A percentile compares a stretch with the other conserved stretches of the same genome.
Conservation (phyloP, 257 asterid species). For the Datura wrightii region DNA sequence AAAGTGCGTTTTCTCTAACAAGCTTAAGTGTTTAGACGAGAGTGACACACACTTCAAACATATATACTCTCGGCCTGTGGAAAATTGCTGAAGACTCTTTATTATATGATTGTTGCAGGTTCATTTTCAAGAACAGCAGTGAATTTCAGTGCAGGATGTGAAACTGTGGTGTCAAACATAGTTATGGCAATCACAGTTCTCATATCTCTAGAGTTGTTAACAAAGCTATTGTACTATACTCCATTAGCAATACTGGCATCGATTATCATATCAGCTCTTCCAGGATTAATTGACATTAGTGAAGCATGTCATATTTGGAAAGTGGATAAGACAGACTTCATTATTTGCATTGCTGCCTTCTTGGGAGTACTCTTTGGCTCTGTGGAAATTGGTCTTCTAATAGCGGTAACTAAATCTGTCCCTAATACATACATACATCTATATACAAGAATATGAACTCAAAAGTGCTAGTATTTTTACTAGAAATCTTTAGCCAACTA, state of each 20-base stretch:
- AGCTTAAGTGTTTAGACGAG: not conserved
- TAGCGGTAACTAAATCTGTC: constrained; percentile 54
- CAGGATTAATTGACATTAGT: constrained; percentile 63
- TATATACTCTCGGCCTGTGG: not conserved
- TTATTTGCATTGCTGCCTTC: constrained; percentile 62
- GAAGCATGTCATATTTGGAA: constrained; percentile 68
- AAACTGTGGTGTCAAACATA: constrained; percentile 69
- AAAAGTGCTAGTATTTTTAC: not conserved
- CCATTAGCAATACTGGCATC: constrained; percentile 77
- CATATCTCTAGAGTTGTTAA: constrained; percentile 56
- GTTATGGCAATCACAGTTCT: constrained; percentile 75
- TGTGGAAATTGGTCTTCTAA: constrained; percentile 71
- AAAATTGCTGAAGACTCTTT: not conserved
- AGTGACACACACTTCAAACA: not conserved
- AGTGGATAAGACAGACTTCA: constrained; percentile 70
- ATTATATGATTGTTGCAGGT: constrained; percentile 42
- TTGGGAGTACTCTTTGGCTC: constrained; percentile 70
- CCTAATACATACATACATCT: not conserved
- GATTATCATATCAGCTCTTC: constrained; percentile 71
- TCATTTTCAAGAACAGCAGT: constrained; percentile 86
- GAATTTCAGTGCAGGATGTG: constrained; percentile 77
- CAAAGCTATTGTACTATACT: constrained; percentile 64
- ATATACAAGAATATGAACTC: not conserved
- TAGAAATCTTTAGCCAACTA: not conserved
- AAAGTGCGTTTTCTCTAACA: too few relatives aligned